Base-by-base conservation (phyloP, 768 basidiomycete genomes). In the Leccinum uliginosum region DNA sequence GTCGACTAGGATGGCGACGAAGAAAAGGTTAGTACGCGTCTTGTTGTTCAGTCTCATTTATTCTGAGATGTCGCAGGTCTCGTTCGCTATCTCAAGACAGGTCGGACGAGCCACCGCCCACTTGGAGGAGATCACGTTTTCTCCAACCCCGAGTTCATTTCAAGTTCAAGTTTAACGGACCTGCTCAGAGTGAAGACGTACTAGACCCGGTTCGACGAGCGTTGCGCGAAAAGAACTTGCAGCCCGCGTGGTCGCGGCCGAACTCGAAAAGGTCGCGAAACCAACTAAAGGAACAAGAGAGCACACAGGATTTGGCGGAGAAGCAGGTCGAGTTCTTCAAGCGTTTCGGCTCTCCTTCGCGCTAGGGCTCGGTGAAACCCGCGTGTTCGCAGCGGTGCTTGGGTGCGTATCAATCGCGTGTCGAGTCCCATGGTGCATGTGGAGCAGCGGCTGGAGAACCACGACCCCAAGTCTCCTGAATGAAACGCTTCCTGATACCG, bases 241-340 rank as follows among this genome's bases (percentile, higher is more conserved):
- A 1, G 82, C 86, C 27, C 81, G 85, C 51, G 76, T 84, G 51
- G 85, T 85, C 10, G 84, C 85, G 3, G 79, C 80, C 65, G 86
- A 89, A 62, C 80, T 91, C 54, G 82, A 85, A 67, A 81, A 81
- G 61, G 62, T 74, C 26, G 74, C 81, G 54, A 85, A 85, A 68
- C 77, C 78, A 56, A 78, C n/a, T n/a, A n/a, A n/a, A 76, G 21
- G 74, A 68, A 70, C 81, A 79, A 60, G 69, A 67, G 14, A 70
- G 66, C 59, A 70, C 76, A 59, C 77, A 79, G 67, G 76, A 77
- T 47, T 15, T 61, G 46, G 83, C 82, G 51, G 89, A 91, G 62
- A 83, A 87, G n/a, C 79, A 85, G 62, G 92, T 91, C 24, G 95
- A 97, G 71, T 95, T 96, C 67, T 84, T 89, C 4, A 96, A 95